Conservation (phyloP, 305 asterid species). For the Plantago lanceolata region DNA sequence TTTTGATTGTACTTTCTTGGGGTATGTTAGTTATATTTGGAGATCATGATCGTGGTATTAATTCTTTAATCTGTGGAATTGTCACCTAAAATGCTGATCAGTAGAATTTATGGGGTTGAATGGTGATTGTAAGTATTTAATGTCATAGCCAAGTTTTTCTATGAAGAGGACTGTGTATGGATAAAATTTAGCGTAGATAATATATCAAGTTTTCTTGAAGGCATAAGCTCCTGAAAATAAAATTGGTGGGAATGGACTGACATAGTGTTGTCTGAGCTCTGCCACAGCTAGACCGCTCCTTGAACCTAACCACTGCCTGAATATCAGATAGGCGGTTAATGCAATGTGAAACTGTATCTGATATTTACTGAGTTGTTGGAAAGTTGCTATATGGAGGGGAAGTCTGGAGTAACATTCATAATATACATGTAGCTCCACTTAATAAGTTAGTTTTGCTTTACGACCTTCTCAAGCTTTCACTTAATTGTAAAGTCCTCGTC, state of each 20-base stretch:
- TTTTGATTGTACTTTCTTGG: too few species aligned
- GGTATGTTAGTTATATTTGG: constrained; percentile 12
- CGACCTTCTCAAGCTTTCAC: not conserved
- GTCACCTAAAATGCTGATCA: constrained; percentile 1
- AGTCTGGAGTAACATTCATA: not conserved
- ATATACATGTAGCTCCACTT: not conserved
- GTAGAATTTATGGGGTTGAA: constrained; percentile 3
- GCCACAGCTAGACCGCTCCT: not conserved
- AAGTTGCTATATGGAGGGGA: too few species aligned
- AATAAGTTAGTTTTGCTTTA: not conserved
- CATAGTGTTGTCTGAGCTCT: not conserved
- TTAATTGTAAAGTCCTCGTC: too few species aligned
- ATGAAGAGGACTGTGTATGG: not conserved
- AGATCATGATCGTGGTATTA: constrained; percentile 2
- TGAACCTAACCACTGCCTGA: not conserved
- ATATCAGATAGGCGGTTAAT: constrained; percentile 3
- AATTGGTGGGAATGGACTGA: not conserved
- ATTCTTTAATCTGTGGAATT: constrained; percentile 7
- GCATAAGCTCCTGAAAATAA: not conserved
- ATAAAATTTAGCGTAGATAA: not conserved
- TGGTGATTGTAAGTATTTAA: not conserved
- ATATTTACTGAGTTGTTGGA: not conserved
- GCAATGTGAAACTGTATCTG: not conserved
- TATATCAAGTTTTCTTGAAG: constrained; percentile 8
- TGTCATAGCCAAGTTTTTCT: not conserved